These are phyloP conservation scores for Paspalum notatum DNA, from an alignment of 176 grass and related monocot species.

Conservation along the genomic window DNA sequence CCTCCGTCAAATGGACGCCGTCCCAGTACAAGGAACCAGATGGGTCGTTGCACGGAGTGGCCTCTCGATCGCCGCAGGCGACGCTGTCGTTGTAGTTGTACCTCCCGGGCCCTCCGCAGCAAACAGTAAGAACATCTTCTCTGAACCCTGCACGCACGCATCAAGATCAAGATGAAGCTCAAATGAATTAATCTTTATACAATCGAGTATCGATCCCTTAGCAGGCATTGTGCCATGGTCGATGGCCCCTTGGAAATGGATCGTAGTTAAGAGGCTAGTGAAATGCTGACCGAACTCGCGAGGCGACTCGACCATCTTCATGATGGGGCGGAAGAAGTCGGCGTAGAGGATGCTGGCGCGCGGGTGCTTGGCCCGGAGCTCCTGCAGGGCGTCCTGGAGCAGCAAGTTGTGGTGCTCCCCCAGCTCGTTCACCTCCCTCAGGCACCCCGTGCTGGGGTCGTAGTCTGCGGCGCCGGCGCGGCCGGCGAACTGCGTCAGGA, in stretches of 20 bases:
- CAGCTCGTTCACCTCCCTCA: too few relatives aligned
- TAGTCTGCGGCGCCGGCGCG: too few relatives aligned
- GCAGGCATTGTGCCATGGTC: too few relatives aligned
- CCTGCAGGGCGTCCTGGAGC: too few relatives aligned
- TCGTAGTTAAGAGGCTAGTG: too few relatives aligned
- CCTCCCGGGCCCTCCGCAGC: background rate
- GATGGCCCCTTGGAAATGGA: too few relatives aligned
- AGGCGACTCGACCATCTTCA: background rate
- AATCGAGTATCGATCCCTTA: too few relatives aligned
- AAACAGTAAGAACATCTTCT: background rate
- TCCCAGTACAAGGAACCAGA: background rate
- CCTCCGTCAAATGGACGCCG: slow-evolving; percentile 26
- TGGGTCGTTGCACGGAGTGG: background rate
- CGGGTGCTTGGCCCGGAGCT: slow-evolving; percentile 41
- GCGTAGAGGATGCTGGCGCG: slow-evolving; percentile 43
- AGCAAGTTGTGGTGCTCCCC: too few relatives aligned
- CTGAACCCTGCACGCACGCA: background rate
- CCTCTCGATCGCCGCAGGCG: background rate
- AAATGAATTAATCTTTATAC: too few relatives aligned
- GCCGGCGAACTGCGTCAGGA: too few relatives aligned
- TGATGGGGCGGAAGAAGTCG: slow-evolving; percentile 40
- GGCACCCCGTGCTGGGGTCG: too few relatives aligned
- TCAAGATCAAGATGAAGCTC: too few relatives aligned
- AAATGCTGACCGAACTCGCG: background rate
- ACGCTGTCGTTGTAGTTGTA: background rate